These are phyloP conservation scores for Raffaelea albimanens DNA, from an alignment of 2,329 filamentous ascomycete species.

Conservation along the genomic window DNA sequence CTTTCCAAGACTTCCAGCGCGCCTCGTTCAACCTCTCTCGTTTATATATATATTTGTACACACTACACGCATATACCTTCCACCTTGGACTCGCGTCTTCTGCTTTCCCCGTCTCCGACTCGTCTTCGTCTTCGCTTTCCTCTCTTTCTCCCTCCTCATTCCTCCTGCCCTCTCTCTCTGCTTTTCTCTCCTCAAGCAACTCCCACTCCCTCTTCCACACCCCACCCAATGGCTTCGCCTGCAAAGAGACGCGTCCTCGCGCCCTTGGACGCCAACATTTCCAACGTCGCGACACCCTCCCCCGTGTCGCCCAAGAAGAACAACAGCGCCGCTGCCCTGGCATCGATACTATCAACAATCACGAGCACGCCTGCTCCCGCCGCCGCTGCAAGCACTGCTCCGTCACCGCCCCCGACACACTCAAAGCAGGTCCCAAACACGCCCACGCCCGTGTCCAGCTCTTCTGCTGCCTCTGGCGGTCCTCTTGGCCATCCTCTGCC, in stretches of 20 bases:
- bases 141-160: background rate
- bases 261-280: constrained; percentile 33
- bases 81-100: no score
- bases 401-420: no score
- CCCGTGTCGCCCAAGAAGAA: background rate
- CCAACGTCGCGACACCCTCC: constrained; percentile 20
- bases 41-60: no score
- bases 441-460: background rate
- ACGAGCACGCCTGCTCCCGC: no score
- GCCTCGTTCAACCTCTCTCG: background rate
- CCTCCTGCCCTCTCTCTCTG: background rate
- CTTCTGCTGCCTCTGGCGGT: background rate
- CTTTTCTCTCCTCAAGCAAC: background rate
- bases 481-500: background rate
- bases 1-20: constrained; percentile 5
- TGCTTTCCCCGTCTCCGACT: background rate
- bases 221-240: constrained; percentile 22
- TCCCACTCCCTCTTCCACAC: no score
- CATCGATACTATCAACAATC: no score
- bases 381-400: no score
- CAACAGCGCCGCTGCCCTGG: background rate
- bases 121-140: background rate
- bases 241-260: constrained; percentile 40
- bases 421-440: background rate
- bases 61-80: no score